Evolutionary conservation across 169 alveolate genomes (phyloP).

Genomic region (Plasmodium inui): DNA sequence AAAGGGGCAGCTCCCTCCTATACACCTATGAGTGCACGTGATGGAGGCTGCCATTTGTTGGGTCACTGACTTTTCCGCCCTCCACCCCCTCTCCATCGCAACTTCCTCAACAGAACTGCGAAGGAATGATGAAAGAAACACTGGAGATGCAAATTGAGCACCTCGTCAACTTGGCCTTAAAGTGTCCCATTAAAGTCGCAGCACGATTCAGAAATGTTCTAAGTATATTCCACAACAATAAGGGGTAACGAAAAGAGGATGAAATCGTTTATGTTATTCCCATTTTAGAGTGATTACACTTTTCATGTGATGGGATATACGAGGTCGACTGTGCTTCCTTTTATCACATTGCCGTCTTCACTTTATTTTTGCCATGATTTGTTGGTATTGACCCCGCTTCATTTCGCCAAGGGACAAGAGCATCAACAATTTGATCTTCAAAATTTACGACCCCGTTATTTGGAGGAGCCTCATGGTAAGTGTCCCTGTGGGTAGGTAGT

Average conservation of each 20-base stretch:
- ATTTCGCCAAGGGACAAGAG: conserved; percentile 23
- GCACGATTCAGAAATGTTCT: conserved; percentile 59
- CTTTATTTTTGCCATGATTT: neutral
- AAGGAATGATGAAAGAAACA: conserved; percentile 8
- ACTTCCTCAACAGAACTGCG: conserved; percentile 32
- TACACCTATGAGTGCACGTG: neutral
- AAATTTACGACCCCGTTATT: conserved; percentile 65
- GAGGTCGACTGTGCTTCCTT: neutral
- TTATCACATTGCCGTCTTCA: neutral
- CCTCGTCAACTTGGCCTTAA: conserved; percentile 49
- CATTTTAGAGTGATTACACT: too few relatives aligned
- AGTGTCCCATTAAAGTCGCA: conserved; percentile 65
- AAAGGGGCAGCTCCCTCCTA: neutral
- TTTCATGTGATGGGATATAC: neutral
- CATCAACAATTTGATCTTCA: conserved; percentile 47
- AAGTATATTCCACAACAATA: conserved; percentile 43
- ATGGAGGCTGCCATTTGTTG: neutral
- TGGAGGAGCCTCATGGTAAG: conserved; percentile 73
- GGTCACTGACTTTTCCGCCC: neutral
- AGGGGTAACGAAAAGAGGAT: conserved; percentile 28
- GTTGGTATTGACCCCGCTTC: neutral
- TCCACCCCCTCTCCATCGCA: too few relatives aligned
- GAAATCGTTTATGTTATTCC: neutral
- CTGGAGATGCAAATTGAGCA: conserved; percentile 50
- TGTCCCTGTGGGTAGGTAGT: neutral